Evolutionary conservation across 805 yeast genomes (phyloP).

Genomic region (Lachancea lanzarotensis): DNA sequence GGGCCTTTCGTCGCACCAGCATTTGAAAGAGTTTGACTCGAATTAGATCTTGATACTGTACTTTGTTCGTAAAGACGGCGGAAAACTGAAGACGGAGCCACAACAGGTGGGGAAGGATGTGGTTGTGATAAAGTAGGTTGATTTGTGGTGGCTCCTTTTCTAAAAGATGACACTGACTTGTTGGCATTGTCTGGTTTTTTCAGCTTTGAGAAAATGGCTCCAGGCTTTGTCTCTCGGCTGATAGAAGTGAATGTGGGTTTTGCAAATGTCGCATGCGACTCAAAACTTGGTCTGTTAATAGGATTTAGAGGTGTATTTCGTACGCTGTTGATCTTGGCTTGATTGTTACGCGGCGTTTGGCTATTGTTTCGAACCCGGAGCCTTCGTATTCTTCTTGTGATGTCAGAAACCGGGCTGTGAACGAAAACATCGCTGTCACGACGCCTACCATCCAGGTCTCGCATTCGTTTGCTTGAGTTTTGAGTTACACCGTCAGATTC

Average conservation of each 20-base stretch:
- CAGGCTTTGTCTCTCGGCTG: conserved; percentile 12
- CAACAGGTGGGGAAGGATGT: too few species aligned
- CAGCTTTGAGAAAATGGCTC: conserved; percentile 7
- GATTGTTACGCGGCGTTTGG: conserved; percentile 8
- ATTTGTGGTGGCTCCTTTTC: not conserved
- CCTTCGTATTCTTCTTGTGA: conserved; percentile 25
- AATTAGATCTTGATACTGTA: conserved; percentile 19
- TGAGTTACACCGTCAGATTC: not conserved
- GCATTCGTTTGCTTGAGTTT: conserved; percentile 5
- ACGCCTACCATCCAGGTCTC: conserved; percentile 1
- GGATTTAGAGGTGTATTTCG: conserved; percentile 16
- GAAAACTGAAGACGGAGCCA: conserved; percentile 18
- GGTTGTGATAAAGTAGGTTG: not conserved
- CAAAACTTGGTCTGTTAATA: not conserved
- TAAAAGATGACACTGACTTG: not conserved
- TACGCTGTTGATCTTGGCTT: conserved; percentile 8
- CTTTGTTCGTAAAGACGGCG: conserved; percentile 22
- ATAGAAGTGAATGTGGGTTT: conserved; percentile 23
- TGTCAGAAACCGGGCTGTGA: conserved; percentile 20
- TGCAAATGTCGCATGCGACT: conserved; percentile 21
- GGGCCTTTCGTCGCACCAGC: not conserved
- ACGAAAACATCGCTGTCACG: conserved; percentile 5
- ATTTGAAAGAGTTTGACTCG: conserved; percentile 9
- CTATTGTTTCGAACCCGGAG: conserved; percentile 13
- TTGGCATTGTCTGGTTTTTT: conserved; percentile 4